Evolutionary conservation across 2,329 filamentous ascomycete species (phyloP), one percentile per base, ranked within the genome.

Genomic region (Septoria linicola): DNA sequence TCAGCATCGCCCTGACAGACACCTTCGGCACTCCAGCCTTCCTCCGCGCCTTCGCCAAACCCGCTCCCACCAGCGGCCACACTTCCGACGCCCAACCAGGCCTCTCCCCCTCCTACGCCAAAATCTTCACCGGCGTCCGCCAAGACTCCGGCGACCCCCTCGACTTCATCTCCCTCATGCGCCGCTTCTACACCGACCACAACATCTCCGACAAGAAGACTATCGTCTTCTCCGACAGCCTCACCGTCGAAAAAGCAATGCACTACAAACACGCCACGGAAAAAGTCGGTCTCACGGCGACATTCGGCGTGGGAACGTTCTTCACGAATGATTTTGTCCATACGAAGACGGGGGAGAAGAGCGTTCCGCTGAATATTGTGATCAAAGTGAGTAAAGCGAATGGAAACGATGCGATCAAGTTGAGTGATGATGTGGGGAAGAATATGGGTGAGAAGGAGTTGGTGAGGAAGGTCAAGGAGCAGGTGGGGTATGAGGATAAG

Each of bases 11-110:
- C 1, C 76, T 99, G 57, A 99, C 93, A 0, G 93, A 99, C 72
- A 99, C 93, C 0, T 97, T 97, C 64, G 93, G 93, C 40, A 99
- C 93, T 0, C 84, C 87, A 3, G 82, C 88, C 40, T 99, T 99
- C 72, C 78, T 99, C 43, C 82, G 83, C 54, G 85, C 89, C 0
- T 99, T 99, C 74, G 83, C 81, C 62, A 82, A 84, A 65, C 83
- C 84, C 1, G 77, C 85, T 23, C 62, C 65, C 7, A 51, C 60
- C 23, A 62, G 59, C 48, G 58, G 59, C 21, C 59, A 59, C 16
- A 62, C 54, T 8, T 54, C 57, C 13, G 46, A 57, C 17, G 48
- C 51, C 6, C 41, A 54, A 27, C 45, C 47, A 31, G 48, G 51
- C 16, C 60, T 65, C n/a, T n/a, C n/a, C 27, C 68, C 67, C 68